These are phyloP conservation scores for Penicillium maclennaniae DNA, from an alignment of 495 filamentous ascomycete species.

Conservation along the genomic window DNA sequence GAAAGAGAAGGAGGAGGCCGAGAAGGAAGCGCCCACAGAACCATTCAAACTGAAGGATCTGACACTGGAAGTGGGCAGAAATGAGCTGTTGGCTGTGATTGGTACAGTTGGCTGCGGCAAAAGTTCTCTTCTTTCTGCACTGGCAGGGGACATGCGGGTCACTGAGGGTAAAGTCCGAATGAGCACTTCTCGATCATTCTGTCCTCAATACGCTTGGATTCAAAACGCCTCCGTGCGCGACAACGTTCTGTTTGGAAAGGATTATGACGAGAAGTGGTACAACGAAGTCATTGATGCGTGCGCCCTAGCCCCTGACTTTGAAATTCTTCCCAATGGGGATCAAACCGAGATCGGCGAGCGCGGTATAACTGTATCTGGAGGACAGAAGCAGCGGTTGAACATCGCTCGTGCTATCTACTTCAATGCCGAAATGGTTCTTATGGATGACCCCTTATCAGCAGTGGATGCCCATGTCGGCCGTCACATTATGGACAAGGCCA, in stretches of 20 bases:
- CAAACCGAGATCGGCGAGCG: slow-evolving; percentile 57
- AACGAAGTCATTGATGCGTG: slow-evolving; percentile 54
- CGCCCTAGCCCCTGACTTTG: slow-evolving; percentile 54
- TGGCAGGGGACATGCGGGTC: slow-evolving; percentile 91
- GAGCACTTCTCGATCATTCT: slow-evolving; percentile 79
- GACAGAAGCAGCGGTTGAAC: slow-evolving; percentile 65
- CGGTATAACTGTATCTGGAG: slow-evolving; percentile 63
- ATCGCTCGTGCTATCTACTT: slow-evolving; percentile 85
- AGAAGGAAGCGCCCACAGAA: slow-evolving; percentile 55
- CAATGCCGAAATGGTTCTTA: slow-evolving; percentile 73
- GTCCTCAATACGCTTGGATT: slow-evolving; percentile 96
- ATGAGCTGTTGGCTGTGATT: slow-evolving; percentile 87
- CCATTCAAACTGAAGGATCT: slow-evolving; percentile 80
- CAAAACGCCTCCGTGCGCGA: slow-evolving; percentile 82
- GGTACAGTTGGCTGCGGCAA: slow-evolving; percentile 91
- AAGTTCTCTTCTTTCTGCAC: slow-evolving; percentile 80
- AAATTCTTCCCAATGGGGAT: slow-evolving; percentile 54
- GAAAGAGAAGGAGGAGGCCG: slow-evolving; percentile 30
- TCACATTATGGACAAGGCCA: slow-evolving; percentile 94
- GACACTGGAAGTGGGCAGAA: slow-evolving; percentile 67
- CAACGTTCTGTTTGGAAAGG: slow-evolving; percentile 89
- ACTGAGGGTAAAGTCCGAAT: slow-evolving; percentile 69
- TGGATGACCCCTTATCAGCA: slow-evolving; percentile 80
- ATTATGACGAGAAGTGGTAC: slow-evolving; percentile 50
- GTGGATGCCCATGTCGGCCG: slow-evolving; percentile 86